Conservation (phyloP, 2,329 filamentous ascomycete genomes). For the Talaromyces albobiverticillius region DNA sequence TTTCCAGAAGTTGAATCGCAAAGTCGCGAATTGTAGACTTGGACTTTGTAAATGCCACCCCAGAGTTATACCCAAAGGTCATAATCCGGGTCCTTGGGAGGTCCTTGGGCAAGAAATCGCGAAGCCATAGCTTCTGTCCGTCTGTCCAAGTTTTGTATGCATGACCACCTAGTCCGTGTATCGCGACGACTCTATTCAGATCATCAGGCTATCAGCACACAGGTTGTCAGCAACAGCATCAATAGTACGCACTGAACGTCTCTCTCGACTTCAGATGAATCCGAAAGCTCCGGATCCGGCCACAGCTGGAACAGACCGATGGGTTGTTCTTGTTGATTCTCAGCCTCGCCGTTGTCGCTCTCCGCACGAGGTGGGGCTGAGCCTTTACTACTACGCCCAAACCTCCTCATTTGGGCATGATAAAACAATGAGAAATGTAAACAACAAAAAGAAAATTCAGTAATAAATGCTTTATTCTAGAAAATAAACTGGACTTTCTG, state of each 20-base stretch:
- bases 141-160: constrained; percentile 21
- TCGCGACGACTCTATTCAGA: constrained; percentile 23
- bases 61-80: constrained; percentile 27
- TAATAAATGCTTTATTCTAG: too few species aligned
- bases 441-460: too few species aligned
- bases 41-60: constrained; percentile 23
- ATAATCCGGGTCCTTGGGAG: constrained; percentile 24
- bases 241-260: background rate
- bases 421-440: too few species aligned
- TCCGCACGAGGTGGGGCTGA: background rate
- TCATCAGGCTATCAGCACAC: background rate
- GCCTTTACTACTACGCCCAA: background rate
- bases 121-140: constrained; percentile 19
- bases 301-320: background rate
- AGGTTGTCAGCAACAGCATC: too few species aligned
- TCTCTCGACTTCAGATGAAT: background rate
- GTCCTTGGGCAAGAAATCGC: constrained; percentile 21
- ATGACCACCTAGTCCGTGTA: constrained; percentile 24
- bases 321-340: background rate
- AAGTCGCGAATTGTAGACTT: constrained; percentile 21
- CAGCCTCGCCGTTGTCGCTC: background rate
- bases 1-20: constrained; percentile 19
- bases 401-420: background rate
- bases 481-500: too few species aligned
- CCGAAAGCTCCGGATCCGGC: background rate